Conservation (phyloP, 495 filamentous ascomycete genomes). For the Neurospora tetrasperma region DNA sequence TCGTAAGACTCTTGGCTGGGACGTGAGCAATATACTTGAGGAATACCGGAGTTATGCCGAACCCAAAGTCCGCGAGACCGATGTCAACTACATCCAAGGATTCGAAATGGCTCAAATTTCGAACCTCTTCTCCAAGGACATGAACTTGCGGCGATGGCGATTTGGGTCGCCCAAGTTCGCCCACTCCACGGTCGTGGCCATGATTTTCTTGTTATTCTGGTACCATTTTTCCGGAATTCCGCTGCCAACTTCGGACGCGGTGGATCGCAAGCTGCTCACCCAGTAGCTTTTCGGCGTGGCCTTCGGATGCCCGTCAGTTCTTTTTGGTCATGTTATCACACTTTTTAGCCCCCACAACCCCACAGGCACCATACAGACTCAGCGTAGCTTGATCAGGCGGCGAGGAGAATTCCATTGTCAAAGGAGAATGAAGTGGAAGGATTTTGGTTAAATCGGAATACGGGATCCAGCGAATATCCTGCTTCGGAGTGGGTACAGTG, state of each 20-base stretch:
- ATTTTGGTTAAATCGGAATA: not conserved
- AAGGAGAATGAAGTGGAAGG: not conserved
- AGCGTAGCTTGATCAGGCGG: not conserved
- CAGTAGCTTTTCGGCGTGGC: not conserved
- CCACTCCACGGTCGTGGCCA: conserved; percentile 16
- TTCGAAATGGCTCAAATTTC: conserved; percentile 26
- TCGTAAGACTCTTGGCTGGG: conserved; percentile 54
- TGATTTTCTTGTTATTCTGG: conserved; percentile 20
- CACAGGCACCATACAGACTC: not conserved
- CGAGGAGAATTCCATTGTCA: not conserved
- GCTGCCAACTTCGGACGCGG: conserved; percentile 1
- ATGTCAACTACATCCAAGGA: conserved; percentile 38
- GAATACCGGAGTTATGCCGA: conserved; percentile 62
- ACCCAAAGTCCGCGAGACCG: conserved; percentile 48
- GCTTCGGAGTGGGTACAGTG: not conserved
- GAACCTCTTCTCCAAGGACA: conserved; percentile 13
- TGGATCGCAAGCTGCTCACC: conserved; percentile 2
- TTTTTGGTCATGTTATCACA: not conserved
- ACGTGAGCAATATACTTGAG: conserved; percentile 40
- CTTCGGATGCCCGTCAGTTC: not conserved
- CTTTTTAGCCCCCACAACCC: not conserved
- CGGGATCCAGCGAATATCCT: not conserved
- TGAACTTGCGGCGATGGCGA: not conserved
- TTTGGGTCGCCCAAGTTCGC: conserved; percentile 16
- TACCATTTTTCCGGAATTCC: conserved; percentile 11